Evolutionary conservation across 306 rosid genomes (phyloP).

Genomic region (Mucuna pruriens): DNA sequence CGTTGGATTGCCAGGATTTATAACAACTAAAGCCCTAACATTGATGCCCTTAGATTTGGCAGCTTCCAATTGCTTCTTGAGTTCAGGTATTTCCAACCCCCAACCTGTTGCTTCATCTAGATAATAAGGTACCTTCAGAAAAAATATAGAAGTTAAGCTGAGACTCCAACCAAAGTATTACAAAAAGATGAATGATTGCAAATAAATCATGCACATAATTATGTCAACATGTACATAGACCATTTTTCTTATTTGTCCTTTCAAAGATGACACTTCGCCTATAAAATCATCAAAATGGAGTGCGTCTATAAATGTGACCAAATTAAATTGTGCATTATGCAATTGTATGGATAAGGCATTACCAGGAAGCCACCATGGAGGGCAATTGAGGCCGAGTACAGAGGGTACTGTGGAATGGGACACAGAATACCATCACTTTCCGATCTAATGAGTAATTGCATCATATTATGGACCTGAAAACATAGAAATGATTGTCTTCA

Average conservation of each 20-base stretch:
- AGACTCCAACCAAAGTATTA: constrained; percentile 24
- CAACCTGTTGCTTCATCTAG: constrained; percentile 85
- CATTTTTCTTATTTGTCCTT: constrained; percentile 15
- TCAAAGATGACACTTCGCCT: constrained; percentile 29
- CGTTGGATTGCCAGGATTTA: constrained; percentile 97
- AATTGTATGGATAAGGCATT: constrained; percentile 31
- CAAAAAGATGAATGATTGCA: constrained; percentile 1
- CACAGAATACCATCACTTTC: constrained; percentile 86
- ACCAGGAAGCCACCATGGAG: constrained; percentile 93
- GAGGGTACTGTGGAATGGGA: constrained; percentile 93
- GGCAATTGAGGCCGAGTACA: constrained; percentile 92
- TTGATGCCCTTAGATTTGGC: constrained; percentile 83
- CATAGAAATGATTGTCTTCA: constrained; percentile 19
- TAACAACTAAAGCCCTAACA: constrained; percentile 92
- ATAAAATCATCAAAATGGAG: background rate
- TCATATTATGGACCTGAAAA: constrained; percentile 84
- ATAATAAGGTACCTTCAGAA: constrained; percentile 81
- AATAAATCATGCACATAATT: background rate
- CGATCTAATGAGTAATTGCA: constrained; percentile 79
- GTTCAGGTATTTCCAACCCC: constrained; percentile 77
- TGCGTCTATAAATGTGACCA: background rate
- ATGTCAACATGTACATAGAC: background rate
- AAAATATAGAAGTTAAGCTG: constrained; percentile 22
- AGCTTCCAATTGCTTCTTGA: constrained; percentile 72
- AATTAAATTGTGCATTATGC: constrained; percentile 7